Base-by-base conservation (phyloP, 129 eudicot species). In the Artemisia annua region DNA sequence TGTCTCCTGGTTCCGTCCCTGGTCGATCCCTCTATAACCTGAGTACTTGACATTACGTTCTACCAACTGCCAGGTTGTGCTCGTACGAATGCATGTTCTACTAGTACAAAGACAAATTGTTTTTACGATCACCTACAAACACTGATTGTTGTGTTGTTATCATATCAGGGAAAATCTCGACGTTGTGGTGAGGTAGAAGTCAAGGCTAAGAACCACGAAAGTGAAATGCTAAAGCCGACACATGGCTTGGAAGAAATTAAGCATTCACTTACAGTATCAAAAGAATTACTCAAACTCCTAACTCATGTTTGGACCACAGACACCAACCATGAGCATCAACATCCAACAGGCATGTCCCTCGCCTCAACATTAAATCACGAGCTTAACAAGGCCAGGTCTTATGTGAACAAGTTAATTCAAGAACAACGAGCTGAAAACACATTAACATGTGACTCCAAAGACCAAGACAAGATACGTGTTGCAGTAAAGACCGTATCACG, bases 211-310 rank as follows among this genome's bases (percentile, higher is more conserved):
- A 73, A 81, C 39, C 76, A 69, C 30, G 44, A 14, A 13, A 58
- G 19, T 7, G 54, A 74, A 63, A 46, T 44, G 48, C 4, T 71
- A 83, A 83, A 85, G 66, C 51, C 86, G 74, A 71, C 60, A 4
- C 22, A 78, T 17, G 77, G 66, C 15, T 69, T 92, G 54, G 84
- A 89, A 58, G 96, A 89, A 49, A 83, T 92, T 17, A 82, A 76
- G n/a, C 77, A 75, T 49, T 76, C 91, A 44, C 88, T 89, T 63
- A 55, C 78, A 2, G 77, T 91, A 9, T 87, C 96, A 0, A 89
- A 89, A 83, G 94, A 89, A 72, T 75, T 92, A 4, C 86, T 92
- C 15, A 92, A 87, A 82, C 91, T 92, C 43, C 39, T 92, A 80
- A 82, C 52, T 57, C 83, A 72, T 6, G 59, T 87, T 43, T 80